Evolutionary conservation across 164 flowering plant species (phyloP).

Genomic region (grape (Vitis vinifera)): DNA sequence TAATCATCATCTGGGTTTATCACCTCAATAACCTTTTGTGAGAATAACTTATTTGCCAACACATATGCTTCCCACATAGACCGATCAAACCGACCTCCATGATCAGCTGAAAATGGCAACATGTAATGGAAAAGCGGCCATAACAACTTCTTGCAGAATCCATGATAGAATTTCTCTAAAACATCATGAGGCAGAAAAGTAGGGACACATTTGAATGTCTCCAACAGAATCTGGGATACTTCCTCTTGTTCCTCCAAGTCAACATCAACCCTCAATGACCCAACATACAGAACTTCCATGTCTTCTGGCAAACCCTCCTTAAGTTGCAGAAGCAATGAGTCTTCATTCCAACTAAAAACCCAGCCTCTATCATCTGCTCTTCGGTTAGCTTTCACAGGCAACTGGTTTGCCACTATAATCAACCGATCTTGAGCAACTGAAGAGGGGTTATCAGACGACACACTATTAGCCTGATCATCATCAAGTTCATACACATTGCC

Average conservation of each 20-base stretch:
- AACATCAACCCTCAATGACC: conserved; percentile 38
- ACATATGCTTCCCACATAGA: conserved; percentile 54
- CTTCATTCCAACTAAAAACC: conserved; percentile 47
- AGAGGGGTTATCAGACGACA: conserved; percentile 35
- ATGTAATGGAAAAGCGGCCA: conserved; percentile 59
- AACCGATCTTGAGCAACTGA: conserved; percentile 30
- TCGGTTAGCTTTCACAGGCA: conserved; percentile 35
- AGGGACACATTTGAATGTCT: conserved; percentile 45
- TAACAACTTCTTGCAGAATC: conserved; percentile 46
- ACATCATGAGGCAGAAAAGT: conserved; percentile 41
- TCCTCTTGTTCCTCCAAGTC: conserved; percentile 46
- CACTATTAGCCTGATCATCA: conserved; percentile 34
- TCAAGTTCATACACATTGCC: conserved; percentile 36
- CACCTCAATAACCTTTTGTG: conserved; percentile 46
- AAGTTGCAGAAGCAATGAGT: conserved; percentile 37
- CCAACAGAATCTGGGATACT: conserved; percentile 36
- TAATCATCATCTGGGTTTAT: conserved; percentile 49
- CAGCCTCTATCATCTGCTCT: conserved; percentile 35
- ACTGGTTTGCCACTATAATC: conserved; percentile 49
- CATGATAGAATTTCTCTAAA: conserved; percentile 33
- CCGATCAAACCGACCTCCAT: conserved; percentile 44
- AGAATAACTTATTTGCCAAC: conserved; percentile 46
- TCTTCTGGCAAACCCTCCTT: conserved; percentile 47
- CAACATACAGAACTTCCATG: conserved; percentile 47
- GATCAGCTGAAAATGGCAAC: conserved; percentile 44